phyloP scores from a whole-genome alignment of 2,329 filamentous ascomycete species.

The Botrytis galanthina region DNA sequence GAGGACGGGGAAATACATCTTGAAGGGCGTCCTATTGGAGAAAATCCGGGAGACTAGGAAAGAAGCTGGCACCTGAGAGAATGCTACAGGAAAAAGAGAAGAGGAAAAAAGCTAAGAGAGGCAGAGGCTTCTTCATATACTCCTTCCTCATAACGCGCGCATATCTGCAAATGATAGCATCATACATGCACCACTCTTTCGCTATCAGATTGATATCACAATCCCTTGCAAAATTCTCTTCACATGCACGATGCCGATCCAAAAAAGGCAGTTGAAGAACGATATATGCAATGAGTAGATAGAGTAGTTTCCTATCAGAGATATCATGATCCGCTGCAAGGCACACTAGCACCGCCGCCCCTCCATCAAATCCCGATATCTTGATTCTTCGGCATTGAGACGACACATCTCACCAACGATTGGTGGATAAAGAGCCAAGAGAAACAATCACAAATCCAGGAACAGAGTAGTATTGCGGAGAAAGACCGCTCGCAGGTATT shows the following conservation, averaged over 20 bases:
- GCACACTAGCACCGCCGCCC: no score
- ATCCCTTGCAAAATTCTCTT: background rate
- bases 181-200: background rate
- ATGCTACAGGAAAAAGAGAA: background rate
- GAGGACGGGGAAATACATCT: constrained; percentile 1
- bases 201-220: background rate
- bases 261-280: constrained; percentile 8
- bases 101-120: background rate
- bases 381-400: background rate
- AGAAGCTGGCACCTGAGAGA: background rate
- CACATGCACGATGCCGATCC: background rate
- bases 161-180: constrained; percentile 2
- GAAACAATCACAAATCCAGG: background rate
- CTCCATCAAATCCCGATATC: background rate
- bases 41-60: background rate
- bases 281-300: background rate
- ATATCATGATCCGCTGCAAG: background rate
- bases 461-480: constrained; percentile 1
- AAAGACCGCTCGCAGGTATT: background rate
- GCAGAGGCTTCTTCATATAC: background rate
- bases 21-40: background rate
- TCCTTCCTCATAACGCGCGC: background rate
- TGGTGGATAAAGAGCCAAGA: constrained; percentile 10
- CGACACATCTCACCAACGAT: background rate
- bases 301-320: background rate